Evolutionary conservation across 2,329 filamentous ascomycete genomes (phyloP).

Genomic region (Sporothrix brasiliensis): DNA sequence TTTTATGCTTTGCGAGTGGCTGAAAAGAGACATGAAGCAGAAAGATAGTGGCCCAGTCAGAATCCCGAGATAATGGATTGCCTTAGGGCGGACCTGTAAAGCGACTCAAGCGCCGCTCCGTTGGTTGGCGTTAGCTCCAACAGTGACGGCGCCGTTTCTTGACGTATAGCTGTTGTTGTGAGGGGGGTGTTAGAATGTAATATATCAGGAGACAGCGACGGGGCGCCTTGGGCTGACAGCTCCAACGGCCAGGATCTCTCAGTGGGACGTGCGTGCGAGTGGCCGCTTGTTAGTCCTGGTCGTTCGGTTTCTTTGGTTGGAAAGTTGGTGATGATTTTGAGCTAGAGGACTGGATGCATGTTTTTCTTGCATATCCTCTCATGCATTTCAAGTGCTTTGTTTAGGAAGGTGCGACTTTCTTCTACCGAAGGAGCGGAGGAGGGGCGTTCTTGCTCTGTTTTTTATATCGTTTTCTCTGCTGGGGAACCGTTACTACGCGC

Average conservation of each 20-base stretch:
- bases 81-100: background rate
- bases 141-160: background rate
- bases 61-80: background rate
- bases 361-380: background rate
- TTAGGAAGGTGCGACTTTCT: constrained; percentile 12
- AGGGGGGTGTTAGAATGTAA: too few species aligned
- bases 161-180: too few species aligned
- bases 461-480: background rate
- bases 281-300: background rate
- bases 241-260: constrained; percentile 7
- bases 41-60: background rate
- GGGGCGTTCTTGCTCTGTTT: constrained; percentile 14
- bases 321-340: constrained; percentile 6
- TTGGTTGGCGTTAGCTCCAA: constrained; percentile 12
- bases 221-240: background rate
- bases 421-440: background rate
- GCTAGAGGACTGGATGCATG: background rate
- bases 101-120: background rate
- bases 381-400: background rate
- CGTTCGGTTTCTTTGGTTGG: background rate
- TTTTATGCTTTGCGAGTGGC: background rate
- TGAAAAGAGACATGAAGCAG: background rate
- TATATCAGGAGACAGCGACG: constrained; percentile 14
- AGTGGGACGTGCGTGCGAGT: background rate
- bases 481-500: background rate